Evolutionary conservation across 345 rosid species (phyloP).

Genomic region (Bruguiera parviflora): DNA sequence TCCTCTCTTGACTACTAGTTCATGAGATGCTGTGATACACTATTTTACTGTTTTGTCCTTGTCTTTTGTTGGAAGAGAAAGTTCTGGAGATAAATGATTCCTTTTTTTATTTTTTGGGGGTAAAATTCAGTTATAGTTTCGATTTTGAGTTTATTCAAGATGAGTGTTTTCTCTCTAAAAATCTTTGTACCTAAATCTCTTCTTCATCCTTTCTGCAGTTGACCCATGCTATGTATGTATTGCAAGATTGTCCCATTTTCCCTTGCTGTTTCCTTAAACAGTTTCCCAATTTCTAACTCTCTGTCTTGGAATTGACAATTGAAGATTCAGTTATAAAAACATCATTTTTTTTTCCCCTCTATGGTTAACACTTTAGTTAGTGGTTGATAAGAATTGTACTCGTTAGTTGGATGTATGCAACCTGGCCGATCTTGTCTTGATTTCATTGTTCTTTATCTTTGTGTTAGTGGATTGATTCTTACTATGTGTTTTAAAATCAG

Average conservation of each 20-base stretch:
- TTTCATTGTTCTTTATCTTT: not conserved
- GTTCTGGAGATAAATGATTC: slow-evolving; percentile 31
- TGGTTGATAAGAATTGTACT: not conserved
- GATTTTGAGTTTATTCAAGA: not conserved
- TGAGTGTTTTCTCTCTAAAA: not conserved
- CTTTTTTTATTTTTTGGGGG: slow-evolving; percentile 17
- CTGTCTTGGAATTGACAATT: no score
- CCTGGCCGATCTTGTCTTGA: not conserved
- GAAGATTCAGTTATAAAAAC: no score
- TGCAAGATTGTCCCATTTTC: no score
- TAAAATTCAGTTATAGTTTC: slow-evolving; percentile 1
- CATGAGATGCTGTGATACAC: no score
- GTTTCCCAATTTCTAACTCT: no score
- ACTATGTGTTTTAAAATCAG: not conserved
- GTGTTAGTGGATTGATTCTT: not conserved
- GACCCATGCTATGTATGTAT: not conserved
- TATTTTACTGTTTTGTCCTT: not conserved
- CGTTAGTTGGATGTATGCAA: not conserved
- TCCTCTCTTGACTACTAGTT: no score
- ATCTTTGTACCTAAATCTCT: not conserved
- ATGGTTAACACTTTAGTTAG: not conserved
- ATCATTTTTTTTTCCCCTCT: not conserved
- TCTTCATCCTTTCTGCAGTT: not conserved
- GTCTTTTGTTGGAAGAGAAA: slow-evolving; percentile 12
- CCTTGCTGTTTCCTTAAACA: no score